Base-by-base conservation (phyloP, 768 basidiomycete species). In the Boletus insuetus region DNA sequence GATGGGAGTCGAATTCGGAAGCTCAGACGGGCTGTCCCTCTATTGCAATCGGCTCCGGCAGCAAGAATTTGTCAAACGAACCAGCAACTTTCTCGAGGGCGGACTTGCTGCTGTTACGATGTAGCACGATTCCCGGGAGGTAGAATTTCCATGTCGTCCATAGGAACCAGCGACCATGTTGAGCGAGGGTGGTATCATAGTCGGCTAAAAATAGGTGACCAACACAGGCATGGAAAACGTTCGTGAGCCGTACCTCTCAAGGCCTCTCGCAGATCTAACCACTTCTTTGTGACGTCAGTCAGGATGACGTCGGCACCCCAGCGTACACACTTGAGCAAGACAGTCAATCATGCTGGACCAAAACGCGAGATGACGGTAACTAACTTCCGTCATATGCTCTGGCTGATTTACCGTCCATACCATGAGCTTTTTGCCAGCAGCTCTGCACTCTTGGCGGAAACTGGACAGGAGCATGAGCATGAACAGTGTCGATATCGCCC, bases 371-470 rank as follows among this genome's bases (percentile, higher is more conserved):
- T 22, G 32, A 26, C 26, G 47, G 48, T 31, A 6, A 70, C 82
- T 41, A 29, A 86, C 90, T 83, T 94, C 91, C 81, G 91, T 89
- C 91, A 94, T 93, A 65, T 93, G 85, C 51, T 83, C 84, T 11
- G 85, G 85, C 44, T 86, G 80, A 66, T 99, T 99, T 26, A 98
- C 96, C 0, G 97, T 99, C 97, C 95, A 98, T 4, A 94, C 92
- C 82, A 95, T 87, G 53, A 98, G 62, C 61, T 80, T 79, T 80
- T 97, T 97, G 19, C 88, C 88, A 1, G 84, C 84, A 16, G 67
- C 76, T 68, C 85, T 85, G 75, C 92, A 94, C 61, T 94, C 89
- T 44, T 77, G 72, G 52, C 86, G 76, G 77, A 99, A 98, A 75
- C 95, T 82, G 62, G 37, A 57, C 32, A 51, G 46, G 31, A 50